Conservation (phyloP, 495 filamentous ascomycete species). For the Neurospora sublineolata region DNA sequence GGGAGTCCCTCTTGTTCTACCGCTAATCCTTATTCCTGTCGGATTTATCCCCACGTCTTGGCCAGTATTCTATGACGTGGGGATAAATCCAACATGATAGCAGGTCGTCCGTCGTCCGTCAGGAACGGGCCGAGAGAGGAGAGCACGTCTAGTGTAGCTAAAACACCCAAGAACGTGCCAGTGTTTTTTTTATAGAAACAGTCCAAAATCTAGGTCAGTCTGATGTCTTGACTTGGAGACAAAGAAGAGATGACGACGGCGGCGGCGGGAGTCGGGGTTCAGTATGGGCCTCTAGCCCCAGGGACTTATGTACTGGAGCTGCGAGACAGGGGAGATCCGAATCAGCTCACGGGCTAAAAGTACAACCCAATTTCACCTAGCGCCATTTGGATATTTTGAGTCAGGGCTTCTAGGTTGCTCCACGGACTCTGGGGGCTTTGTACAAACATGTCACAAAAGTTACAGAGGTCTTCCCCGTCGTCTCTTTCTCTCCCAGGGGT, state of each 20-base stretch:
- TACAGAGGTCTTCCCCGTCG: neutral
- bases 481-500: neutral
- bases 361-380: neutral
- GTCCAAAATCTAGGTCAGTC: neutral
- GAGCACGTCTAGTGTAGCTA: neutral
- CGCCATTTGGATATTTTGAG: neutral
- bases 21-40: no score
- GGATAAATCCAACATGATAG: neutral
- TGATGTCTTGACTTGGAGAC: neutral
- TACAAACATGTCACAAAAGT: neutral
- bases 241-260: neutral
- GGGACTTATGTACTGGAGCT: neutral
- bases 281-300: neutral
- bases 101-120: neutral
- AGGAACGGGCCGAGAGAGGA: neutral
- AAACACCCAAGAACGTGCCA: neutral
- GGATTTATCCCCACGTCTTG: no score
- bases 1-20: neutral
- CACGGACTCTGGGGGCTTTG: no score
- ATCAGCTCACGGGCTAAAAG: neutral
- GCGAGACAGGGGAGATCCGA: neutral
- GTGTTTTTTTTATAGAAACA: neutral
- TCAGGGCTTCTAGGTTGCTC: neutral
- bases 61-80: no score
- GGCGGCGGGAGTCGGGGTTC: neutral